phyloP scores from a whole-genome alignment of 2,329 filamentous ascomycete species.

The Fusarium falciforme region DNA sequence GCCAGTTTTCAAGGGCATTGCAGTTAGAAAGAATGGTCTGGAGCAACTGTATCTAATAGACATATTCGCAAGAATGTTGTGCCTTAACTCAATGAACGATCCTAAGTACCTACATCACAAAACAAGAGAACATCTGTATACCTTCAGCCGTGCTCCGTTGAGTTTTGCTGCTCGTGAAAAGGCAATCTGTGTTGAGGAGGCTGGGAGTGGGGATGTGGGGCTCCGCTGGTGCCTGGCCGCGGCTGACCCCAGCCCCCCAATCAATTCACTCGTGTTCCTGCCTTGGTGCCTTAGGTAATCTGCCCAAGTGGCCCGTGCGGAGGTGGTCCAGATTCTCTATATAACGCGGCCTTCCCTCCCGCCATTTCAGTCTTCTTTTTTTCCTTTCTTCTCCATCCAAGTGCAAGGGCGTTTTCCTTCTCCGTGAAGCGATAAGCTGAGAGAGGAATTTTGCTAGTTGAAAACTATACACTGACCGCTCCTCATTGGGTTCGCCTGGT shows the following conservation, averaged over 20 bases:
- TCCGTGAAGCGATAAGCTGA: constrained; percentile 73
- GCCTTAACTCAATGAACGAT: not conserved
- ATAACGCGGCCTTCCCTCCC: constrained; percentile 45
- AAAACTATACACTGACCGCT: constrained; percentile 84
- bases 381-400: constrained; percentile 64
- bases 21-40: not conserved
- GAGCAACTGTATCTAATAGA: not conserved
- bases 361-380: constrained; percentile 48
- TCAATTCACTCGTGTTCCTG: constrained; percentile 21
- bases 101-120: not conserved
- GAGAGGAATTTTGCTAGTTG: constrained; percentile 91
- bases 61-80: too few species aligned
- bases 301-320: constrained; percentile 21
- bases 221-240: constrained; percentile 32
- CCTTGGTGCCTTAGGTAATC: constrained; percentile 38
- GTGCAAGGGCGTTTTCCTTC: constrained; percentile 76
- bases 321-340: constrained; percentile 43
- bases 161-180: not conserved
- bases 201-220: not conserved
- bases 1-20: not conserved
- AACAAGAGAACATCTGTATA: not conserved
- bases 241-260: constrained; percentile 25
- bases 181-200: not conserved
- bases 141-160: not conserved
- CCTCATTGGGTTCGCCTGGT: constrained; percentile 73